Evolutionary conservation across 1,284 basidiomycete species (phyloP), one percentile per base, ranked within the genome.

Genomic region (Cryptococcus wingfieldii): DNA sequence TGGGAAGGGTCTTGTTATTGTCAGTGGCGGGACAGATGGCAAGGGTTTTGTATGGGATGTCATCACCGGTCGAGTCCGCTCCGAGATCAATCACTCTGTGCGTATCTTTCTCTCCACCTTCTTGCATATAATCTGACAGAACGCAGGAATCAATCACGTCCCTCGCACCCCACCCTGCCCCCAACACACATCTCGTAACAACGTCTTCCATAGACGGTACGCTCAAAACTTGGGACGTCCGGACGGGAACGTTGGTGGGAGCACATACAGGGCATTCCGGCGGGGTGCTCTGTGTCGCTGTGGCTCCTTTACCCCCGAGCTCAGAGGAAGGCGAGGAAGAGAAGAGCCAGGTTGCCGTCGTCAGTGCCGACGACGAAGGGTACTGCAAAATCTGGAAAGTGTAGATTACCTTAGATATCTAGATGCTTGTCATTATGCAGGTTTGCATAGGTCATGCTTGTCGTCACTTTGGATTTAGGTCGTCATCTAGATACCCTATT

Each of bases 21-120:
- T 92, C 1, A 93, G 90, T 1, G 93, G 89, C 8, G 91, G 84
- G 3, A 97, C 94, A 12, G 95, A 98, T 71, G 92, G 94, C 0
- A 92, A 90, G 74, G 87, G 86, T 25, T 90, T 89, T 68, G 86
- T 96, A 42, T 98, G 93, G 91, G 95, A 98, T 77, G 80, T 95
- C 42, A 82, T 83, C 46, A 90, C 89, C 14, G 89, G 88, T 80
- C 82, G 88, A 56, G 74, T 91, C 50, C 83, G 93, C 55, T 82
- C 86, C 25, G 90, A 88, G 28, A 78, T 93, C 9, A 80, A 86
- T 59, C 90, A 95, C 70, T 80, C 85, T 75, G 89, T 90, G 0
- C 7, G 41, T 34, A 5, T 39, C 42, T 39, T 28, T 50, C 46
- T 12, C 31, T 44, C 18, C 44, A 13, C 34, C 28, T 34, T n/a